Evolutionary conservation across 306 rosid species (phyloP), one percentile per base, ranked within the genome.

Genomic region (Pterocarpus macrocarpus): DNA sequence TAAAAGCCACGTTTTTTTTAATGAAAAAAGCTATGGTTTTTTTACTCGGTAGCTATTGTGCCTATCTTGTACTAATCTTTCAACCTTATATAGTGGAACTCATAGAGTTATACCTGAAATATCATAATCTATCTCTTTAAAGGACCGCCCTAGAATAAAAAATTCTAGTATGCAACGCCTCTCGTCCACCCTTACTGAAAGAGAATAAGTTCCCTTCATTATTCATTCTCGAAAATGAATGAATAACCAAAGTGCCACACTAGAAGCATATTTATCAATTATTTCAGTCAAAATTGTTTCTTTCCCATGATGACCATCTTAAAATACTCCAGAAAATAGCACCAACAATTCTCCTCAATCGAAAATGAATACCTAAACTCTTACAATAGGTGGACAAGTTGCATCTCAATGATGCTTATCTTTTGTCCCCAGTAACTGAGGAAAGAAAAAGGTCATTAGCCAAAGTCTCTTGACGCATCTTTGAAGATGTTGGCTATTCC

Each of bases 201-300:
- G 55, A 50, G 85, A 81, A 85, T 81, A 3, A 85, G 85, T 77
- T 81, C 85, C 34, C 17, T 69, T n/a, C 61, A 69, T 76, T 69
- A 68, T 62, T 71, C 61, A 13, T 69, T 41, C 32, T 50, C 7
- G 14, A 52, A 14, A 9, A 41, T 30, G 36, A n/a, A 39, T 77
- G 43, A 38, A 43, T 5, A 17, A 8, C 2, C n/a, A 61, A 71
- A 22, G 15, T 41, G 61, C 6, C 64, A 59, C 32, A 12, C 28
- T 61, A 30, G 11, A 32, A 70, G 77, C 61, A 43, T 32, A 73
- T 73, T 73, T 53, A n/a, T 39, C 41, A 38, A 73, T 58, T 57
- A 36, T 73, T 41, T 41, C 68, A 49, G 45, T 76, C 72, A 76
- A 76, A 36, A 28, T 30, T 69, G 14, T 14, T 41, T 50, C 22